Base-by-base conservation (phyloP, 1,284 basidiomycete species). In the Meira miltonrushii region DNA sequence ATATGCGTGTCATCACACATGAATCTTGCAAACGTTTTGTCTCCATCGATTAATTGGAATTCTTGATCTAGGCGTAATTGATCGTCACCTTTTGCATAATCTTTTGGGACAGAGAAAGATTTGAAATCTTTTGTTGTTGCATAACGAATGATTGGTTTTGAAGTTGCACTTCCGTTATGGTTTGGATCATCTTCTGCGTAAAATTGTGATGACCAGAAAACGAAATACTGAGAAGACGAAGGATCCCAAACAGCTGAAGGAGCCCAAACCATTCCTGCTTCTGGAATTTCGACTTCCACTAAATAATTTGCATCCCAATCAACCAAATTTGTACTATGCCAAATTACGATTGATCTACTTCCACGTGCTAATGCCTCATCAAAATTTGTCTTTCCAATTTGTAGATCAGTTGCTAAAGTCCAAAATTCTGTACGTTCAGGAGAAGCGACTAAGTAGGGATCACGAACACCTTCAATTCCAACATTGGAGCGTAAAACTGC, bases 331-430 rank as follows among this genome's bases (percentile, higher is more conserved):
- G 2, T n/a, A 19, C 3, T 33, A n/a, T 33, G n/a, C n/a, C 15
- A 51, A n/a, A 19, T 33, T 7, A 41, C 23, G 8, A 5, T 51
- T 9, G 23, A 33, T 33, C 8, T 33, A 19, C 49, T 51, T 8
- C 63, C 17, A 65, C 63, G 13, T 58, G 15, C 40, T 43, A 43
- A 33, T 6, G 37, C 48, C 37, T 61, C 62, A 25, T 52, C 49
- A 17, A 58, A 64, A 0, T 52, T 56, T 33, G 52, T 62, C 1
- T 28, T 60, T 19, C 54, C 62, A 12, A 57, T 63, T 47, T 64
- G 57, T n/a, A 66, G 49, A 53, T 66, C 64, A 17, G 64, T 66
- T 13, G 23, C 64, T 37, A 64, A 61, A 39, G 60, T 60, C 50
- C 58, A 66, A 51, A 55, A 61, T 43, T 60, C 55, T 39, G 46